These are phyloP conservation scores for Cladorrhinum sp. DNA, from an alignment of 2,329 filamentous ascomycete species.

Conservation along the genomic window DNA sequence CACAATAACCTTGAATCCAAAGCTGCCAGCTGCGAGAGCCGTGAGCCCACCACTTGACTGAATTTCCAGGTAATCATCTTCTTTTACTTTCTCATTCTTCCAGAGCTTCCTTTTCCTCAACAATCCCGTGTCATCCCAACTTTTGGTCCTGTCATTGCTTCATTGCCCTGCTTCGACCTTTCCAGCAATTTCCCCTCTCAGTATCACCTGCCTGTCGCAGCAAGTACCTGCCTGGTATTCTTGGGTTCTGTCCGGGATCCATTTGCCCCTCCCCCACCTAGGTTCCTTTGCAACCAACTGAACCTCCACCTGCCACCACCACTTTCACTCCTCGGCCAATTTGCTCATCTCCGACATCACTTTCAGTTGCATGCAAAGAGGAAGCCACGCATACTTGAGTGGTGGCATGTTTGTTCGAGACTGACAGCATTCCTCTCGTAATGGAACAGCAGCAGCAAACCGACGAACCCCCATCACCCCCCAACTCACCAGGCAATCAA, in stretches of 20 bases:
- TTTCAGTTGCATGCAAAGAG: not conserved
- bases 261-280: conserved; percentile 2
- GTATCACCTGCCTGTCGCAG: not conserved
- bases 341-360: not conserved
- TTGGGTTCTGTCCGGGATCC: not conserved
- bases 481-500: not conserved
- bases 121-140: not conserved
- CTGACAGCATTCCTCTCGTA: conserved; percentile 41
- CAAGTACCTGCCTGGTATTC: not conserved
- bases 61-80: conserved; percentile 4
- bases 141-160: not conserved
- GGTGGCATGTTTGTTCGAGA: conserved; percentile 36
- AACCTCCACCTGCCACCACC: not conserved
- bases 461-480: conserved; percentile 17
- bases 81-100: not conserved
- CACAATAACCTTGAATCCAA: conserved; percentile 10
- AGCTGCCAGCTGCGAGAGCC: not conserved
- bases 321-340: not conserved
- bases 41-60: not conserved
- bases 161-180: not conserved
- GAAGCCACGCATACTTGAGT: conserved; percentile 27
- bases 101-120: not conserved
- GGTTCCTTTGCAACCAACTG: not conserved
- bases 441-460: conserved; percentile 50
- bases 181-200: not conserved